Evolutionary conservation across 768 basidiomycete genomes (phyloP), one percentile per base, ranked within the genome.

Genomic region (Mycena kentingensis): DNA sequence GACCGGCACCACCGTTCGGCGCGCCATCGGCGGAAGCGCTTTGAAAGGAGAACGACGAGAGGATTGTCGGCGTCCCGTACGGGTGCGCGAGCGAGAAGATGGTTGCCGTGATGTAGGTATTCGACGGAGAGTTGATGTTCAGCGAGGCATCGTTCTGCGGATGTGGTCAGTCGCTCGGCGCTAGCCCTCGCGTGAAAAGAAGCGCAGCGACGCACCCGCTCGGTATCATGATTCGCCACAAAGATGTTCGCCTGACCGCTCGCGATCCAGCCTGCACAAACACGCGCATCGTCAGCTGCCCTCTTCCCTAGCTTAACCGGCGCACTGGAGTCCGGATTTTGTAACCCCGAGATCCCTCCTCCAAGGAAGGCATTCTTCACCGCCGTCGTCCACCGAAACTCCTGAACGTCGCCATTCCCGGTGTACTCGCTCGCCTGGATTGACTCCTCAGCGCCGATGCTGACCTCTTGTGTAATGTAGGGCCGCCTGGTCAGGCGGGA

Each of bases 211-310:
- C 70, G 19, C 42, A 77, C 78, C 41, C 86, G 69, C 64, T 87
- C 87, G 1, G 85, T 87, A 56, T 88, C 87, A 51, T 87, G 86
- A 60, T 87, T 85, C 0, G 80, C 71, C 4, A 87, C 84, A 51
- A 87, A 87, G 6, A 82, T 77, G 56, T 87, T 88, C 0, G 85
- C 84, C 13, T 61, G 57, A 0, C 63, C 68, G 2, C 83, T 74
- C 0, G 78, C 36, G 2, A 86, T 70, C 85, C 85, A 88, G 2
- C 82, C 83, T 84, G 44, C 7, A 28, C 10, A 35, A 2, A 37
- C 7, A 27, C 7, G 38, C 45, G 22, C 45, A 29, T 37, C 12
- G 19, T 54, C 12, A 39, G 11, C 18, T 16, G 19, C 18, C 29
- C 2, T 11, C 1, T 43, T 35, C n/a, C 22, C 21, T 21, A 1